Base-by-base conservation (phyloP, 768 basidiomycete genomes). In the Psilocybe cubensis region DNA sequence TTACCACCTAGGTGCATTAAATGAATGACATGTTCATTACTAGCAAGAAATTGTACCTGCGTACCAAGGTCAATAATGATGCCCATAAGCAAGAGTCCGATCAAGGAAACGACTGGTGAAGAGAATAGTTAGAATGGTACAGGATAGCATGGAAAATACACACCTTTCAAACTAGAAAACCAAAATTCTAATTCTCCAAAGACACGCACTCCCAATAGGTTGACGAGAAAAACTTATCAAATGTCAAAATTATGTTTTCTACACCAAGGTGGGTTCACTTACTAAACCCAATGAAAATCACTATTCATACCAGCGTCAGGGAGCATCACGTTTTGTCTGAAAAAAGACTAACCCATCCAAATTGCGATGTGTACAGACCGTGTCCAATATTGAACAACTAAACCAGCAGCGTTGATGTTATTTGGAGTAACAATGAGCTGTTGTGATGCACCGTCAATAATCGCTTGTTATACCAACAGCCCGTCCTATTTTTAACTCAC, bases 111-210 rank as follows among this genome's bases (percentile, higher is more conserved):
- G 49, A 80, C 79, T 80, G 47, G 8, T 38, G 35, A 17, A 21
- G 6, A 50, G 52, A 3, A 55, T 50, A n/a, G 11, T 14, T 45
- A 28, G 25, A 8, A 12, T 17, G n/a, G 40, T 27, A 18, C 28
- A 31, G 27, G 6, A 40, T 48, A 31, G 28, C 7, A 50, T 14
- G 24, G 42, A 23, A 20, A 77, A 69, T 12, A 77, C 68, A 12
- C 57, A 67, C 91, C 79, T 70, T 92, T 91, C 68, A 92, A 78
- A 53, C 83, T 81, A 54, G 85, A 87, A 63, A 83, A 81, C 86
- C 86, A 88, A 70, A 88, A 89, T 65, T 88, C 86, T n/a, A 88
- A 72, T 66, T 90, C 87, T 50, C 87, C 86, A 56, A 89, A 89
- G 5, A 87, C 78, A 1, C 83, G 80, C 20, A 89, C 81, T 41